Evolutionary conservation across 2,329 filamentous ascomycete genomes (phyloP).

Genomic region (Magnaporthiopsis rhizophila): DNA sequence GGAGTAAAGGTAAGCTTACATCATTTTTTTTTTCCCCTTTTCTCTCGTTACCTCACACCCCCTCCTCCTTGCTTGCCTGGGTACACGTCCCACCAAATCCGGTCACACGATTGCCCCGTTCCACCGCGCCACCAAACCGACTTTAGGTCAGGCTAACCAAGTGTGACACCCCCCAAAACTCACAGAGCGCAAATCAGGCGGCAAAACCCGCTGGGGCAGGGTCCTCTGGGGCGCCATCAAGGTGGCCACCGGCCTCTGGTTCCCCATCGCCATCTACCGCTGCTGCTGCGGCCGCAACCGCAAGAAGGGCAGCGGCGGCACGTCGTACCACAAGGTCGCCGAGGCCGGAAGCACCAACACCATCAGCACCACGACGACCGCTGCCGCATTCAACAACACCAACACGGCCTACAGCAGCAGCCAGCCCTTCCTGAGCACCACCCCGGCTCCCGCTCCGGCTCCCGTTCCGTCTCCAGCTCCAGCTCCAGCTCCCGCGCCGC

Average conservation of each 20-base stretch:
- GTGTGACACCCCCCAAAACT: no score
- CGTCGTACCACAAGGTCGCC: background rate
- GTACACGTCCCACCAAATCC: background rate
- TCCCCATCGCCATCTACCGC: constrained; percentile 3
- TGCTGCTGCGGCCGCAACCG: background rate
- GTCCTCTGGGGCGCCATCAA: constrained; percentile 2
- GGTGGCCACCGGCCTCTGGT: constrained; percentile 1
- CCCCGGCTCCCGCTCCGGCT: background rate
- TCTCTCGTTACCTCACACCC: no score
- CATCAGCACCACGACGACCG: background rate
- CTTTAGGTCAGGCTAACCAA: no score
- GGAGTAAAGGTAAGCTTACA: background rate
- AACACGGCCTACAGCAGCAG: background rate
- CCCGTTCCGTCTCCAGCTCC: background rate
- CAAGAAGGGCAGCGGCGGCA: background rate
- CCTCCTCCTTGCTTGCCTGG: no score
- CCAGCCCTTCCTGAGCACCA: background rate
- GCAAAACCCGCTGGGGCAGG: background rate
- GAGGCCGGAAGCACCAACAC: background rate
- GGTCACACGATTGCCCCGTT: no score
- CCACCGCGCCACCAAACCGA: no score
- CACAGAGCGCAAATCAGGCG: background rate
- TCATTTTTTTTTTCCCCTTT: background rate
- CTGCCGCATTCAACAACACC: background rate
- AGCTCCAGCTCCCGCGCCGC: background rate